phyloP scores from a whole-genome alignment of 106 monocot species.

The Ottelia alismoides region DNA sequence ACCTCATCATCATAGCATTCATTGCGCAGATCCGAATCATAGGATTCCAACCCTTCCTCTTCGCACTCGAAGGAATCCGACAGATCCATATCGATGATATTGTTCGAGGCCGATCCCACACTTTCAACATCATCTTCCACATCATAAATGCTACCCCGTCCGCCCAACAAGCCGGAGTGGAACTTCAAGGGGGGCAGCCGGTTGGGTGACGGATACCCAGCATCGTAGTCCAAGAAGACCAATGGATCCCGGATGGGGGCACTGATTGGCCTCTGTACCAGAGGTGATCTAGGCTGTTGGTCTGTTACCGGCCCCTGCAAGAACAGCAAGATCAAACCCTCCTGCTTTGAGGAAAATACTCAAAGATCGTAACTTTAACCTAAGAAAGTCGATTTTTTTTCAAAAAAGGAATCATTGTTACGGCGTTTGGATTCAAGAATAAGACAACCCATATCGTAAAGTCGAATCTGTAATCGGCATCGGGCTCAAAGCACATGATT shows the following conservation, averaged over 20 bases:
- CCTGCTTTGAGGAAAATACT: too few species aligned
- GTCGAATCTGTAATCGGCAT: too few species aligned
- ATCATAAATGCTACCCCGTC: constrained; percentile 5
- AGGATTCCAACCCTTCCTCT: constrained; percentile 37
- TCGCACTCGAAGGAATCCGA: constrained; percentile 39
- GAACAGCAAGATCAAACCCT: background rate
- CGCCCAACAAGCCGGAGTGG: constrained; percentile 24
- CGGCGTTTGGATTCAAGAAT: too few species aligned
- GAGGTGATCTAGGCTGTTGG: constrained; percentile 29
- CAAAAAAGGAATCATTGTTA: too few species aligned
- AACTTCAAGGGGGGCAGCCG: constrained; percentile 37
- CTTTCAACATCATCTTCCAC: constrained; percentile 58
- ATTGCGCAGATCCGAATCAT: constrained; percentile 35
- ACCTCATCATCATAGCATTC: constrained; percentile 36
- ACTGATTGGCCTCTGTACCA: constrained; percentile 28
- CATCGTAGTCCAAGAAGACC: constrained; percentile 13
- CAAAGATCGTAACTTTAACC: too few species aligned
- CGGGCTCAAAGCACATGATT: background rate
- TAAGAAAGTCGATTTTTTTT: too few species aligned
- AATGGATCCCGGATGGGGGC: constrained; percentile 5
- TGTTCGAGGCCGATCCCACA: constrained; percentile 35
- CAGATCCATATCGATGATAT: constrained; percentile 31
- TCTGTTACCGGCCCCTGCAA: constrained; percentile 30
- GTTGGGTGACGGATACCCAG: constrained; percentile 31
- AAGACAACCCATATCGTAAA: background rate